Conservation (phyloP, 257 asterid genomes). For the Nicotiana sylvestris region DNA sequence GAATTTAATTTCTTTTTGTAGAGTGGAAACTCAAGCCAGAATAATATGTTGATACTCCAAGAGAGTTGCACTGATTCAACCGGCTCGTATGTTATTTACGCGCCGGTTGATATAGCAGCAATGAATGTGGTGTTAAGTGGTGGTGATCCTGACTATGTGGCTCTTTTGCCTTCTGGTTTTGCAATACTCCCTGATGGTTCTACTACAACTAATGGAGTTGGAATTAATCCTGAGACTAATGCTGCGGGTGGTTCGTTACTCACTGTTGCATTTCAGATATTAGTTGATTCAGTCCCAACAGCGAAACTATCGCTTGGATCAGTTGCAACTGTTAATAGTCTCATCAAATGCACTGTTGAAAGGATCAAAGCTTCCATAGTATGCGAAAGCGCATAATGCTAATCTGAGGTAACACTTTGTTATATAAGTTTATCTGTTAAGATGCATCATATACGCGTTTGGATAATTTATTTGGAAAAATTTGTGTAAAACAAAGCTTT, state of each 20-base stretch:
- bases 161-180: conserved; percentile 56
- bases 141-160: conserved; percentile 49
- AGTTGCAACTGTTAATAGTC: conserved; percentile 51
- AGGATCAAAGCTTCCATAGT: conserved; percentile 43
- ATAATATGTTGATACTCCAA: conserved; percentile 48
- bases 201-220: not conserved
- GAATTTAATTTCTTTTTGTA: conserved; percentile 2
- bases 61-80: conserved; percentile 43
- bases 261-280: conserved; percentile 54
- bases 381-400: conserved; percentile 23
- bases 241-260: conserved; percentile 39
- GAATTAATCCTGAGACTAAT: conserved; percentile 20
- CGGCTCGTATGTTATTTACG: conserved; percentile 48
- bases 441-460: no score
- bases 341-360: conserved; percentile 50
- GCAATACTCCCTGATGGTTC: conserved; percentile 57
- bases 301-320: conserved; percentile 53
- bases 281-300: conserved; percentile 53
- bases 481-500: no score
- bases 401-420: not conserved
- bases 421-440: not conserved
- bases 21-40: conserved; percentile 51
- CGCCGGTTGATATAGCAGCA: conserved; percentile 40
- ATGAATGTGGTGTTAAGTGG: conserved; percentile 52
- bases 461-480: no score